Evolutionary conservation across 805 yeast genomes (phyloP).

Genomic region (Sugiyamaella smithiae): DNA sequence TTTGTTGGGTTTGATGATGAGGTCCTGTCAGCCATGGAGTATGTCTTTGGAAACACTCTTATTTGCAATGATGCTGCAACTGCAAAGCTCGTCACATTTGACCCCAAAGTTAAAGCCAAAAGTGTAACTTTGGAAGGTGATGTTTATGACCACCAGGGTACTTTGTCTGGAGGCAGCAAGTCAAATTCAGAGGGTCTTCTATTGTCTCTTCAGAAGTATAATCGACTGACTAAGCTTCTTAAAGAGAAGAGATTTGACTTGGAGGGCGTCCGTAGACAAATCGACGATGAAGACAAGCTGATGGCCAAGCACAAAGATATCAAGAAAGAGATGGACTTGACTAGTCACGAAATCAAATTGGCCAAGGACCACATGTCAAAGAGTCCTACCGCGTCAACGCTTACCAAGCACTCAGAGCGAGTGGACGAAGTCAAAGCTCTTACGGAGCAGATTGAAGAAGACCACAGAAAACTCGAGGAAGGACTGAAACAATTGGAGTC

Average conservation of each 20-base stretch:
- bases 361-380: conserved; percentile 26
- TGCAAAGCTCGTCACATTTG: conserved; percentile 84
- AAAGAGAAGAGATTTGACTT: conserved; percentile 45
- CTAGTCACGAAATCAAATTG: conserved; percentile 32
- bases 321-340: conserved; percentile 30
- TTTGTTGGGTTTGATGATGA: conserved; percentile 71
- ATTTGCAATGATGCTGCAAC: conserved; percentile 84
- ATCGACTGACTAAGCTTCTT: conserved; percentile 42
- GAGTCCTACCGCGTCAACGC: conserved; percentile 28
- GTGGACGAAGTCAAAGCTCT: conserved; percentile 46
- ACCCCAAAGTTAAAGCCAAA: conserved; percentile 73
- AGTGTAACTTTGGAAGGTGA: conserved; percentile 93
- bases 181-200: conserved; percentile 54
- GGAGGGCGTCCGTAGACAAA: conserved; percentile 37
- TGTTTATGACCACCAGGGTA: conserved; percentile 93
- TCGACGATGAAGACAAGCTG: conserved; percentile 41
- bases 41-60: conserved; percentile 85
- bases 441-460: conserved; percentile 37
- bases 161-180: conserved; percentile 92
- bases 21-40: conserved; percentile 79
- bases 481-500: conserved; percentile 45
- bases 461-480: conserved; percentile 33
- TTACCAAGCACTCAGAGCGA: conserved; percentile 36
- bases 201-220: conserved; percentile 63
- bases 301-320: conserved; percentile 23